Percentiles rank a stretch among this genome's conserved stretches.
Evolutionary conservation across 2,329 filamentous ascomycete genomes (phyloP).

Genomic region (Fusarium pilosicola): DNA sequence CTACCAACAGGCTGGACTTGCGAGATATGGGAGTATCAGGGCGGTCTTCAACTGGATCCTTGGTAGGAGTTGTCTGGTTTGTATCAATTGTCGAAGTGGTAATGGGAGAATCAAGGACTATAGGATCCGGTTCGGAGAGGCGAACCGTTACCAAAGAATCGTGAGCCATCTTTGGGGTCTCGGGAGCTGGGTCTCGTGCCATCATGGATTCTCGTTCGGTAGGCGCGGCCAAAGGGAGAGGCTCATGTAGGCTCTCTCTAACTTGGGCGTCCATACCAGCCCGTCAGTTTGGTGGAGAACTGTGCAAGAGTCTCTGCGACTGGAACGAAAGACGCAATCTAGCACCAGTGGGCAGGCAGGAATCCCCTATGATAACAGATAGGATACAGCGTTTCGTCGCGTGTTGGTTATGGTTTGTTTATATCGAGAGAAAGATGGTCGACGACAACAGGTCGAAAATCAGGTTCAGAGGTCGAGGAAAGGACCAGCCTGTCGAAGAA

Average conservation of each 20-base stretch:
- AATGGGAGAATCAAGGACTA: conserved; percentile 54
- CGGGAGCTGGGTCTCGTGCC: conserved; percentile 41
- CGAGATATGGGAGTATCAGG: conserved; percentile 8
- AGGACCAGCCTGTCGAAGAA: conserved; percentile 28
- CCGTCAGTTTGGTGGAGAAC: conserved; percentile 27
- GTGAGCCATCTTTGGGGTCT: conserved; percentile 56
- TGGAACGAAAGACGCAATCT: conserved; percentile 47
- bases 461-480: conserved; percentile 17
- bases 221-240: conserved; percentile 39
- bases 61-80: conserved; percentile 43
- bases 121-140: conserved; percentile 70
- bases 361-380: conserved; percentile 34
- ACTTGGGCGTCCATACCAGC: conserved; percentile 46
- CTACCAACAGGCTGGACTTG: conserved; percentile 1
- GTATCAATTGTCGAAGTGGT: conserved; percentile 26
- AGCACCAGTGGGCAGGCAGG: conserved; percentile 27
- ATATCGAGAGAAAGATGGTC: conserved; percentile 13
- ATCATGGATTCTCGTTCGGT: conserved; percentile 37
- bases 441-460: conserved; percentile 1
- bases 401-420: conserved; percentile 17
- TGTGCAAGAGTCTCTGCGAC: conserved; percentile 30
- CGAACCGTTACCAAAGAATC: conserved; percentile 84
- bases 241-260: conserved; percentile 41
- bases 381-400: conserved; percentile 25
- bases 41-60: conserved; percentile 20